Base-by-base conservation (phyloP, 2,329 filamentous ascomycete species). In the Cercospora nicotianae region DNA sequence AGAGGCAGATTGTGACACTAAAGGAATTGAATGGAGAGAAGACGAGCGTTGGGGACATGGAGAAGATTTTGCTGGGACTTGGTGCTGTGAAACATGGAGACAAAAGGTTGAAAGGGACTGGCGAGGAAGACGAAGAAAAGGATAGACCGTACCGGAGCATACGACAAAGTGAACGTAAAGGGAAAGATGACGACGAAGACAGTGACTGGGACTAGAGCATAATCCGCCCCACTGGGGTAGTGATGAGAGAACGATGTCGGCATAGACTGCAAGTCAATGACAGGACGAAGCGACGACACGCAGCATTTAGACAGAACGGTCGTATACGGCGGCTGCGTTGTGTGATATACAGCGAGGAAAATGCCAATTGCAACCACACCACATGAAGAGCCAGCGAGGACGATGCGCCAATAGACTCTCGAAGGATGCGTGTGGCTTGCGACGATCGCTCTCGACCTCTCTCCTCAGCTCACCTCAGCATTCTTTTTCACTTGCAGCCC, bases 1-100 rank as follows among this genome's bases (percentile, higher is more conserved):
- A 89, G 78, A 92, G 89, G 82, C 95, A 99, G 81, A 82, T 97
- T 62, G 91, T 99, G n/a, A 98, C 94, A 3, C 81, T 99, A 71
- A 86, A 87, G 75, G 92, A 92, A 63, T 80, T 98, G 57, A 88
- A 89, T 9, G 95, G 95, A 3, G 85, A 87, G 3, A 85, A 86
- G 71, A 92, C 90, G 66, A 89, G 84, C 72, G 85, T 69, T 23
- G 64, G 72, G 80, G 89, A 96, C 77, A 82, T 98, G 68, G 93
- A 98, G 78, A 87, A 89, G 72, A 78, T 98, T 48, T 82, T 99
- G 42, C 86, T 97, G 2, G 90, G 93, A 59, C 84, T 96, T 42
- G 93, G 93, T 3, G 94, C 93, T 1, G 83, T 98, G 16, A 87
- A 89, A 63, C 85, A 90, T 60, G 90, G 89, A 66, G 95, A 99